Base-by-base conservation (phyloP, 257 asterid species). In the Lantana camara region DNA sequence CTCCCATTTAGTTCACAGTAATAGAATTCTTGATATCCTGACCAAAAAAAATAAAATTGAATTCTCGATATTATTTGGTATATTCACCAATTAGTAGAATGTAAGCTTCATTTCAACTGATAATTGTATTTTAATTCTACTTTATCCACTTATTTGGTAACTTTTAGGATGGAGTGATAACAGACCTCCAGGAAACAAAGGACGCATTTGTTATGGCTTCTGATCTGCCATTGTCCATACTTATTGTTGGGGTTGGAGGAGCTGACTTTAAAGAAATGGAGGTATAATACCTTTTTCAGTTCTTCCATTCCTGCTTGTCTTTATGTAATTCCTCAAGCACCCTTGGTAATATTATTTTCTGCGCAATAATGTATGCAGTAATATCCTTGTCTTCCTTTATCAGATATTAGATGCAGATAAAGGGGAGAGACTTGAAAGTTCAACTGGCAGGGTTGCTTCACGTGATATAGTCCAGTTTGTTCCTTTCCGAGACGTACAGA, bases 211-310 rank as follows among this genome's bases (percentile, higher is more conserved):
- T 94, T 70, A 79, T 73, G 81, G 99, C 98, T 34, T 91, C 99
- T 9, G 99, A 94, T 83, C 76, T 94, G 69, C 98, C 99, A 47
- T 64, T 94, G 82, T 94, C 99, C 67, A 86, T 94, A 70, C 88
- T 94, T 10, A 94, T 88, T 51, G 92, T 94, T 49, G 99, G 98
- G 58, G 99, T 94, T 57, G 99, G 99, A 72, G 99, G 99, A 65
- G 99, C 99, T 10, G 99, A 94, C 76, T 94, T 83, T 57, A 86
- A 86, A 66, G 98, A 94, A 79, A 94, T 94, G 99, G 99, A 94
- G 96, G 99, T 94, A 74, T 41, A 12, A 37, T 37, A 9, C 2
- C 9, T 7, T 42, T 54, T 71, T 7, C 58, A 50, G 35, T 57
- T 59, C 40, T 60, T 16, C 41, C 65, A 66, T 63, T 57, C 40